Evolutionary conservation across 495 filamentous ascomycete genomes (phyloP), one percentile per base, ranked within the genome.

Genomic region (Penicillium malachiteum): DNA sequence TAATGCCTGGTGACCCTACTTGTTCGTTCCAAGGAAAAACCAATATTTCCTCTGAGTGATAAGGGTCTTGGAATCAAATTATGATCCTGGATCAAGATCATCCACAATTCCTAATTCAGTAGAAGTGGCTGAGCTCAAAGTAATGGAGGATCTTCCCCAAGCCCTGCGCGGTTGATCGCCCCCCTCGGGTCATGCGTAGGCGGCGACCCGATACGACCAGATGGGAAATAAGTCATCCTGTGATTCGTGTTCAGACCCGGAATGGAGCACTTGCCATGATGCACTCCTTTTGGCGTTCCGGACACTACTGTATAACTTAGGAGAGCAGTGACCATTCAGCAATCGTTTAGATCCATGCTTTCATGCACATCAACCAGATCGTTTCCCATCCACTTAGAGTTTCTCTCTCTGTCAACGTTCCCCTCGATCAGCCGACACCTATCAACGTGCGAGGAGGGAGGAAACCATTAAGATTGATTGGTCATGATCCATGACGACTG

Each of bases 361-460:
- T 43, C 48, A 40, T 44, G 40, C 40, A 50, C 39, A 33, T 48
- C 54, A 26, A 26, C 44, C 31, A n/a, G 14, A 41, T 17, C 14
- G 7, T 33, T 13, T 35, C 17, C 17, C 46, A 42, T 41, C 59
- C 59, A 60, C 41, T 48, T 56, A 63, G 32, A 11, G 54, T 40
- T 1, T n/a, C 21, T 16, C 13, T 34, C 31, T 9, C 54, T 16
- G 21, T 44, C 54, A 39, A 46, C 32, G 16, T 43, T 37, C 17
- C 54, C 12, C 12, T 37, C 45, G 53, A 63, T 67, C 65, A 67
- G 58, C 62, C 62, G 62, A 67, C 62, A 59, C 56, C 61, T 62
- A 67, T 67, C 58, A 65, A 13, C 46, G 50, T 41, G 37, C 51
- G 43, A 49, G 54, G 54, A 65, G 48, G 43, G 57, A 64, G n/a